Evolutionary conservation across 139 green algal species (phyloP), one percentile per base, ranked within the genome.

Genomic region (Chlorella sp.): DNA sequence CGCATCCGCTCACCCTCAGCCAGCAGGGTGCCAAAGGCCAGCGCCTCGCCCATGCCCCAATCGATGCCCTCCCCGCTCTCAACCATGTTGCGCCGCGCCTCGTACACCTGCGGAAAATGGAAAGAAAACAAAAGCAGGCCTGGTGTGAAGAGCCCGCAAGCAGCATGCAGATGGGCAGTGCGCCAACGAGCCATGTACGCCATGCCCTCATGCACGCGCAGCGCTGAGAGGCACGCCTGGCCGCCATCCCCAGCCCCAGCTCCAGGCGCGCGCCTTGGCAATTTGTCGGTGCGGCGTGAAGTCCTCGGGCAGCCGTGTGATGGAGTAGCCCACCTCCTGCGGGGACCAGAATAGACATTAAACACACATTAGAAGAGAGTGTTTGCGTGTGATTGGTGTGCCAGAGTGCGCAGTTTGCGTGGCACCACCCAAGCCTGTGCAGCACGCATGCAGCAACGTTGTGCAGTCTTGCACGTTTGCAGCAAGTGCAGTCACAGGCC

Each of bases 1-100:
- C 28, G 30, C 30, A 14, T 14, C 64, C 62, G 22, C 82, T 46
- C 64, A 92, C 88, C 97, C 92, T 99, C 97, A 17, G 88, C 87
- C 56, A 99, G 84, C 73, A 98, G 92, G 24, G 96, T 98, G 58
- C 92, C 97, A 88, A 98, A 99, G 9, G 97, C 97, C 38, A 99
- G 93, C 24, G 96, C 95, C 91, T 99, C 97, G 1, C 95, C 97
- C 82, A 95, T 96, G 34, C 88, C 97, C 96, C 97, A 99, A 90
- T 99, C 96, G 5, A 99, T 83, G 65, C 89, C 90, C 81, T 95
- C 85, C 22, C 87, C 92, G 2, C 76, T 90, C 72, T 96, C 92
- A 17, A 99, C 93, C 91, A 96, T 96, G 72, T 93, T 79, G 20
- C 89, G 86, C 36, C 97, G 90, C 43, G 86, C 76, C 46, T 99